phyloP scores from a whole-genome alignment of 2,329 filamentous ascomycete species.

The Claviceps sp. region DNA sequence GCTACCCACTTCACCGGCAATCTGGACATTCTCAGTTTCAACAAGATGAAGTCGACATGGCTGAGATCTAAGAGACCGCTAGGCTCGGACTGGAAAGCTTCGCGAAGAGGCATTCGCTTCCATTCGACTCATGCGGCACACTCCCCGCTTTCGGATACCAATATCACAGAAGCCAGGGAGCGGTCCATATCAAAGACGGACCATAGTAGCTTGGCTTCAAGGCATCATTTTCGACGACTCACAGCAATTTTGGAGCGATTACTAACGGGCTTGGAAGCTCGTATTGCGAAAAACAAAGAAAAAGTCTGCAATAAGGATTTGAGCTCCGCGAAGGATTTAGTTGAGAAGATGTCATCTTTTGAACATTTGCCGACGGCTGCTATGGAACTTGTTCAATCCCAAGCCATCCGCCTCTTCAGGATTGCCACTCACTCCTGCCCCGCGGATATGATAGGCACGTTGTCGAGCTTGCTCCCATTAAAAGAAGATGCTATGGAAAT shows the following conservation, averaged over 20 bases:
- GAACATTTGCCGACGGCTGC: constrained; percentile 7
- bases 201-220: not conserved
- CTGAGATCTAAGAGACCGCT: not conserved
- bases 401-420: constrained; percentile 14
- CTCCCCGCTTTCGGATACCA: not conserved
- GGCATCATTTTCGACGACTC: constrained; percentile 5
- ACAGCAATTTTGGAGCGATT: constrained; percentile 5
- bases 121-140: not conserved
- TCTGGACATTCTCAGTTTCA: constrained; percentile 2
- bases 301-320: too few relatives aligned
- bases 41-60: not conserved
- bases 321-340: not conserved
- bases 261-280: constrained; percentile 3
- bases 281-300: not conserved
- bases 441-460: constrained; percentile 8
- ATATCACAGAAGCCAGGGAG: not conserved
- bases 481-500: constrained; percentile 11
- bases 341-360: constrained; percentile 10
- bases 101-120: not conserved
- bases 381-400: constrained; percentile 5
- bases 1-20: not conserved
- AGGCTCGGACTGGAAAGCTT: not conserved
- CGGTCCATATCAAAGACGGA: constrained; percentile 1
- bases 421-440: constrained; percentile 9
- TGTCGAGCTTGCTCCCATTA: constrained; percentile 11